Conservation (phyloP, 306 rosid genomes). For the Luffa acutangula region DNA sequence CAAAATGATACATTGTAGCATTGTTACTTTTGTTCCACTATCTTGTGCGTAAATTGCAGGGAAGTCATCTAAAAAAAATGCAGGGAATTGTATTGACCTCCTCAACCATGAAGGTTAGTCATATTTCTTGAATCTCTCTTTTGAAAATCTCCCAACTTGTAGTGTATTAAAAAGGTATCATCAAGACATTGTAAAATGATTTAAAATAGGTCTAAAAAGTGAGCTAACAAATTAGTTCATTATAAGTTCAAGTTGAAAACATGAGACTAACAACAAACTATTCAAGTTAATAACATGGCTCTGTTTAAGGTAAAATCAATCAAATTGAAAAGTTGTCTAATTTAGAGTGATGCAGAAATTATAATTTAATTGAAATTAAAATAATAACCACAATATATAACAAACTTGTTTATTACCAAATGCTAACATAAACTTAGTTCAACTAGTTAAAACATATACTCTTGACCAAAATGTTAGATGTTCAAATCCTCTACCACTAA, state of each 20-base stretch:
- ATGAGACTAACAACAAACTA: too few relatives aligned
- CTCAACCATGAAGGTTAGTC: not conserved
- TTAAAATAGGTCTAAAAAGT: not conserved
- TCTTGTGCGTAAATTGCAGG: not conserved
- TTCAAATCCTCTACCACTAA: too few relatives aligned
- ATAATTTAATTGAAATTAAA: not conserved
- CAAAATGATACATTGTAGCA: not conserved
- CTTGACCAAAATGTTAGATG: too few relatives aligned
- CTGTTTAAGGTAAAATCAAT: too few relatives aligned
- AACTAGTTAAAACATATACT: too few relatives aligned
- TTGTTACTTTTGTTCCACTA: not conserved
- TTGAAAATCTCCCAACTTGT: too few relatives aligned
- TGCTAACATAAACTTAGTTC: too few relatives aligned
- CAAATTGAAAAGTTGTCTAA: not conserved
- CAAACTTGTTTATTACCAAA: too few relatives aligned
- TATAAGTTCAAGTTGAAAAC: too few relatives aligned
- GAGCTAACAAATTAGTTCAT: too few relatives aligned
- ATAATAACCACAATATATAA: not conserved
- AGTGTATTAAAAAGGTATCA: not conserved
- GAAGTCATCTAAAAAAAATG: too few relatives aligned
- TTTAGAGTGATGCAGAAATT: not conserved
- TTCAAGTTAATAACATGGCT: too few relatives aligned
- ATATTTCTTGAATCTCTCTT: not conserved
- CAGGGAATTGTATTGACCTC: not conserved
- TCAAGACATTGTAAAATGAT: not conserved